phyloP scores from a whole-genome alignment of 257 asterid species.

The Scutellaria baicalensis region DNA sequence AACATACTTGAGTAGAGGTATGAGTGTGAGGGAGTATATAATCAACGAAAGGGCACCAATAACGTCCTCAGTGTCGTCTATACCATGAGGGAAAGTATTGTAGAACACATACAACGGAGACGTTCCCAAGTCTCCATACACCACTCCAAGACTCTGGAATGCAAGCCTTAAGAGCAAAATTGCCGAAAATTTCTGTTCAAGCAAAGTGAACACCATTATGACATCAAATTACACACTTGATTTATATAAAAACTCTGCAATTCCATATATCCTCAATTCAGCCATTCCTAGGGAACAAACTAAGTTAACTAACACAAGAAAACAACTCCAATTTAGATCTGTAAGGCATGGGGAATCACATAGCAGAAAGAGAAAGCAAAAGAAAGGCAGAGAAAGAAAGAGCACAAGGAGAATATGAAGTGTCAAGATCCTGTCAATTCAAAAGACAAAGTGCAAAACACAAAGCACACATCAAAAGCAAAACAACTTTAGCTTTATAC shows the following conservation, averaged over 20 bases:
- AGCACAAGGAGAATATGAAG: background rate
- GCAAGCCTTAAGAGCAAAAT: slow-evolving; percentile 87
- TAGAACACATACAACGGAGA: slow-evolving; percentile 96
- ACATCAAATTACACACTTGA: background rate
- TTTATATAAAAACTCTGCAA: background rate
- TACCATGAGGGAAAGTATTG: slow-evolving; percentile 84
- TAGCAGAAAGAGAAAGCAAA: background rate
- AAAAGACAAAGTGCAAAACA: background rate
- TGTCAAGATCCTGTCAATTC: slow-evolving; percentile 11
- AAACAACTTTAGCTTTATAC: slow-evolving; percentile 18
- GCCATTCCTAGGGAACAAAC: background rate
- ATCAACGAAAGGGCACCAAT: slow-evolving; percentile 93
- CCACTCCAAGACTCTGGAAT: slow-evolving; percentile 96
- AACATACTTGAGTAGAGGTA: slow-evolving; percentile 95
- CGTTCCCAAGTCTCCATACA: slow-evolving; percentile 96
- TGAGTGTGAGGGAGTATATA: slow-evolving; percentile 89
- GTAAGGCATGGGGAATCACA: background rate
- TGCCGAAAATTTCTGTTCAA: slow-evolving; percentile 70
- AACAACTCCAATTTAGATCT: no score
- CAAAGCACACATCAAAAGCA: background rate
- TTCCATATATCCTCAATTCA: background rate
- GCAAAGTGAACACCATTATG: background rate
- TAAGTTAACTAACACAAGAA: background rate
- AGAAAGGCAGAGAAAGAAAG: background rate
- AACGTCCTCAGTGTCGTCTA: slow-evolving; percentile 72